Conservation (phyloP, 768 basidiomycete species). For the Tulasnella calospora region DNA sequence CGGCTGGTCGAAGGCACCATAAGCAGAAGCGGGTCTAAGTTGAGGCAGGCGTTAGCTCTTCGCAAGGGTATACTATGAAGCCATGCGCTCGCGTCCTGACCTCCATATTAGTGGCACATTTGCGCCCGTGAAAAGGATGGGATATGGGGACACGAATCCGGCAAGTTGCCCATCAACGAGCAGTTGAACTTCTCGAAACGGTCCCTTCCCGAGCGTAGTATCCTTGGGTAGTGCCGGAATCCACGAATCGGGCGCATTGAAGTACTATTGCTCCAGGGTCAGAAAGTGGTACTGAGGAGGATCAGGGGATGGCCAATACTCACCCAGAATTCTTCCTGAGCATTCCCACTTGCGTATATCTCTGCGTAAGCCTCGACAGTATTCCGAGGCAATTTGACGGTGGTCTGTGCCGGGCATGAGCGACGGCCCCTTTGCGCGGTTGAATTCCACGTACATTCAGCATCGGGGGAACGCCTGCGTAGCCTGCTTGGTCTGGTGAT, state of each 20-base stretch:
- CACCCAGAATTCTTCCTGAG: slow-evolving; percentile 75
- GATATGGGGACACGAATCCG: slow-evolving; percentile 55
- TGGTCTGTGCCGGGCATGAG: slow-evolving; percentile 42
- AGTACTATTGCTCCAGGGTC: slow-evolving; percentile 47
- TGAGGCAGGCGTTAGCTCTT: background rate
- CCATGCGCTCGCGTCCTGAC: slow-evolving; percentile 35
- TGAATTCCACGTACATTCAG: slow-evolving; percentile 50
- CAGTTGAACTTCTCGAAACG: slow-evolving; percentile 59
- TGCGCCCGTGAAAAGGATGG: slow-evolving; percentile 63
- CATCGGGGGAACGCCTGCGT: slow-evolving; percentile 68
- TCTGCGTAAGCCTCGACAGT: slow-evolving; percentile 64
- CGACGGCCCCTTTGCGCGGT: background rate
- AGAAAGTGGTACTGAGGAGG: background rate
- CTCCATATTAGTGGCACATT: slow-evolving; percentile 66
- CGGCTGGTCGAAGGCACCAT: slow-evolving; percentile 70
- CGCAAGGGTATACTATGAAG: background rate
- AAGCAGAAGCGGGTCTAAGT: slow-evolving; percentile 64
- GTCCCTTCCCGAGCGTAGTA: slow-evolving; percentile 47
- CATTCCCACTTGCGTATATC: slow-evolving; percentile 63
- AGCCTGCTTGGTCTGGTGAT: slow-evolving; percentile 57
- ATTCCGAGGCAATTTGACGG: slow-evolving; percentile 65
- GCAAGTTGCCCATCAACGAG: slow-evolving; percentile 54
- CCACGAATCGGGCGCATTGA: slow-evolving; percentile 60
- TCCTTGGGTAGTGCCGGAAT: slow-evolving; percentile 50
- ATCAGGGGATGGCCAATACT: slow-evolving; percentile 22